Conservation (phyloP, 306 rosid genomes). For the Fragaria iinumae region DNA sequence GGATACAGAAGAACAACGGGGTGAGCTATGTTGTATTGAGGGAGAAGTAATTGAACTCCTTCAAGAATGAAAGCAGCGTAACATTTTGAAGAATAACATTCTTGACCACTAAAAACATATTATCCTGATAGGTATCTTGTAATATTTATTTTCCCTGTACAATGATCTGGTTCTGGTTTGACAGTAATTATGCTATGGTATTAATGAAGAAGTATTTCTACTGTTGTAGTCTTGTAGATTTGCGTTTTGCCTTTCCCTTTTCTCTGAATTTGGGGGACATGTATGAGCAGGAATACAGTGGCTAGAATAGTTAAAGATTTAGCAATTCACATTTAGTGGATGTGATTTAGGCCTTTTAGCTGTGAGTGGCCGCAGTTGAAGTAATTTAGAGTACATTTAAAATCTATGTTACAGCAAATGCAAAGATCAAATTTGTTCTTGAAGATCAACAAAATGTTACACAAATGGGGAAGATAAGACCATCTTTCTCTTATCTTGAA, state of each 20-base stretch:
- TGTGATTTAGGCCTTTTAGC: background rate
- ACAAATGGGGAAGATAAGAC: background rate
- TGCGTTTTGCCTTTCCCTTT: background rate
- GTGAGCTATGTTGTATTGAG: conserved; percentile 74
- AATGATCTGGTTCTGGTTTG: background rate
- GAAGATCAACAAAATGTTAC: background rate
- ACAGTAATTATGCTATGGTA: background rate
- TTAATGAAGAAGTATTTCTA: background rate
- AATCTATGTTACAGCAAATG: background rate
- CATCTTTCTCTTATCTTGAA: background rate
- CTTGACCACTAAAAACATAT: background rate
- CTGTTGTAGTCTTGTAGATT: background rate
- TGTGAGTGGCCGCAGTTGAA: background rate
- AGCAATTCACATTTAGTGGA: background rate
- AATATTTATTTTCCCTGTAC: background rate
- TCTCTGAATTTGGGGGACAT: background rate
- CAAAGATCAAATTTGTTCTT: background rate
- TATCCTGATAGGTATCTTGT: background rate
- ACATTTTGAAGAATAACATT: background rate
- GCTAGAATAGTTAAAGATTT: background rate
- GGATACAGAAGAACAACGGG: conserved; percentile 77
- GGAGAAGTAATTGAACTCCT: conserved; percentile 32
- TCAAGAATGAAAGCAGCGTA: background rate
- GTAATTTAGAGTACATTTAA: background rate
- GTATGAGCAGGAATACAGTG: background rate